phyloP scores from a whole-genome alignment of 805 yeast species.

The Cephaloascus fragrans region DNA sequence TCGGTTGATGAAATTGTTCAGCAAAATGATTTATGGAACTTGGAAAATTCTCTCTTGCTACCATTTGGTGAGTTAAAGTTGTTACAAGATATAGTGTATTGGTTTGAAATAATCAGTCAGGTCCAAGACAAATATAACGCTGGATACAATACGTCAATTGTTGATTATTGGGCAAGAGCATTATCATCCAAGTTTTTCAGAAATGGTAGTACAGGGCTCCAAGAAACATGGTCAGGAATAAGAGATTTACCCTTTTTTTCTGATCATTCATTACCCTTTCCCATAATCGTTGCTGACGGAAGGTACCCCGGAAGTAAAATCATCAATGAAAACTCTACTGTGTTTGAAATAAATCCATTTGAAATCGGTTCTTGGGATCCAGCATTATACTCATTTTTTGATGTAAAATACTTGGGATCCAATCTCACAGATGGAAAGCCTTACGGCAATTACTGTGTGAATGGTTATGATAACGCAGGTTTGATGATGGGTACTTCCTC shows the following conservation, averaged over 20 bases:
- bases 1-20: slow-evolving; percentile 19
- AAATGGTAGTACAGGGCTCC: slow-evolving; percentile 35
- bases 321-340: slow-evolving; percentile 26
- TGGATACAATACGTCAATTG: slow-evolving; percentile 21
- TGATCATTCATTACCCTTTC: slow-evolving; percentile 21
- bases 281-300: slow-evolving; percentile 22
- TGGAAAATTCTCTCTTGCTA: slow-evolving; percentile 25
- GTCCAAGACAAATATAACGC: slow-evolving; percentile 18
- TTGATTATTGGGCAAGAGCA: slow-evolving; percentile 31
- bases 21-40: slow-evolving; percentile 24
- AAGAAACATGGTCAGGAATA: slow-evolving; percentile 9
- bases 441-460: slow-evolving; percentile 10
- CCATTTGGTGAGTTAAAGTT: slow-evolving; percentile 20
- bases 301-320: slow-evolving; percentile 23
- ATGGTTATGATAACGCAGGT: slow-evolving; percentile 17
- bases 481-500: slow-evolving; percentile 20
- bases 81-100: slow-evolving; percentile 15
- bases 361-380: slow-evolving; percentile 20
- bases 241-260: slow-evolving; percentile 26
- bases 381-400: slow-evolving; percentile 10
- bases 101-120: slow-evolving; percentile 12
- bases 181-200: slow-evolving; percentile 21
- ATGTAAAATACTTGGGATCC: slow-evolving; percentile 12
- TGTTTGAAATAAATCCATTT: slow-evolving; percentile 14
- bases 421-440: slow-evolving; percentile 8